Evolutionary conservation across 768 basidiomycete species (phyloP).

Genomic region (Cyclocybe aegerita): DNA sequence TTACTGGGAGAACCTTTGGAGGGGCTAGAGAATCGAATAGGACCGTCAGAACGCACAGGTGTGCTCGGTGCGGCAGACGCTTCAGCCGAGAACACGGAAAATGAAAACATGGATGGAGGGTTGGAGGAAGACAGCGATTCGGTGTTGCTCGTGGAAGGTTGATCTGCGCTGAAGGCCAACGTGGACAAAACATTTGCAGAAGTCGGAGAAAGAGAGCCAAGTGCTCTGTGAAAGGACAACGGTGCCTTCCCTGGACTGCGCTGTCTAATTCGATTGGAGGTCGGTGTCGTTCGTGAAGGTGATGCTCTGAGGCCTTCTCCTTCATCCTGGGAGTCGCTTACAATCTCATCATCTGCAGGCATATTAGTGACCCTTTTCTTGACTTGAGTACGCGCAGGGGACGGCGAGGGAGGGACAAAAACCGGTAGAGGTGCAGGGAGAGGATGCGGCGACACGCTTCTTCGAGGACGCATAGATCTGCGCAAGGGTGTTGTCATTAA

Average conservation of each 20-base stretch:
- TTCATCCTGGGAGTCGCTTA: slow-evolving; percentile 21
- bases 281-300: slow-evolving; percentile 10
- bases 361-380: slow-evolving; percentile 14
- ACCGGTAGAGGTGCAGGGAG: slow-evolving; percentile 10
- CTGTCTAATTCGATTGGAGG: slow-evolving; percentile 16
- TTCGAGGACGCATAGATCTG: slow-evolving; percentile 38
- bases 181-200: slow-evolving; percentile 36
- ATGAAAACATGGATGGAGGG: slow-evolving; percentile 22
- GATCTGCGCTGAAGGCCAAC: slow-evolving; percentile 17
- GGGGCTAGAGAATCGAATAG: slow-evolving; percentile 25
- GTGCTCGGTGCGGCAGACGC: slow-evolving; percentile 16
- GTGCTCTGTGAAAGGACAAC: slow-evolving; percentile 34
- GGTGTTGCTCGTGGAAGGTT: slow-evolving; percentile 6
- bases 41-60: slow-evolving; percentile 18
- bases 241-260: slow-evolving; percentile 19
- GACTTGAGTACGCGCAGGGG: slow-evolving; percentile 20
- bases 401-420: slow-evolving; percentile 11
- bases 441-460: slow-evolving; percentile 30
- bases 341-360: slow-evolving; percentile 14
- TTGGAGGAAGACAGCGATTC: slow-evolving; percentile 1
- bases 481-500: slow-evolving; percentile 27
- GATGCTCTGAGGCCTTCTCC: slow-evolving; percentile 10
- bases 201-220: slow-evolving; percentile 60
- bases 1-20: slow-evolving; percentile 27
- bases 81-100: slow-evolving; percentile 27